Base-by-base conservation (phyloP, 1,284 basidiomycete genomes). In the Microstroma glucosiphilum region DNA sequence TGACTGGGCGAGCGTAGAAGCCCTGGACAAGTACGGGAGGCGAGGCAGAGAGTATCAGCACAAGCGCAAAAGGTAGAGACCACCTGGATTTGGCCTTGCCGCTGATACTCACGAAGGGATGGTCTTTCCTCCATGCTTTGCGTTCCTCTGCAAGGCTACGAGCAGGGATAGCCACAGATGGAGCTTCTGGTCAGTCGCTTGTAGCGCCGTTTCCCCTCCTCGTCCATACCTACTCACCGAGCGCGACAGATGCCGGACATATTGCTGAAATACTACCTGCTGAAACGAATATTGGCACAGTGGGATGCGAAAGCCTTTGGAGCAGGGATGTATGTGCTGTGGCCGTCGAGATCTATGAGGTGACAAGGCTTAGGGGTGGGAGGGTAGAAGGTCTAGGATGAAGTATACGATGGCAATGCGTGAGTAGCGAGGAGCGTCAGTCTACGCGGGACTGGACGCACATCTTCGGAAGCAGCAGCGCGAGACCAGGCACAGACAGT, bases 91-190 rank as follows among this genome's bases (percentile, higher is more conserved):
- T 37, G 30, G 9, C 4, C 30, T 37, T 37, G 30, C 3, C 4
- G 3, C 30, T 37, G 11, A 8, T 2, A 86, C 92, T 81, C 81
- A 97, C 94, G 76, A 96, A 97, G 56, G 96, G 96, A 81, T 98
- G 96, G 75, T 99, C 96, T 80, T 94, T 97, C 68, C 96, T 83
- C 96, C 96, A 99, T 76, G 96, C 91, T 82, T 98, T 98, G 75
- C 96, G 87, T 82, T 99, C 96, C 81, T 98, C 96, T 41, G 92
- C 86, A 19, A 96, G 84, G 73, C 92, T 88, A 86, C 77, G 6
- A 48, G 43, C 3, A 12, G 6, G 43, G 12, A 3, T 6, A 21
- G 43, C 43, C 17, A 12, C 6, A 6, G 43, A 12, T 6, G 43
- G 13, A 9, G 30, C 30, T 37, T 3, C 3, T 37, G 30, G 30